These are phyloP conservation scores for Pythium aquatile DNA, from an alignment of 352 stramenopile genomes.

Conservation along the genomic window DNA sequence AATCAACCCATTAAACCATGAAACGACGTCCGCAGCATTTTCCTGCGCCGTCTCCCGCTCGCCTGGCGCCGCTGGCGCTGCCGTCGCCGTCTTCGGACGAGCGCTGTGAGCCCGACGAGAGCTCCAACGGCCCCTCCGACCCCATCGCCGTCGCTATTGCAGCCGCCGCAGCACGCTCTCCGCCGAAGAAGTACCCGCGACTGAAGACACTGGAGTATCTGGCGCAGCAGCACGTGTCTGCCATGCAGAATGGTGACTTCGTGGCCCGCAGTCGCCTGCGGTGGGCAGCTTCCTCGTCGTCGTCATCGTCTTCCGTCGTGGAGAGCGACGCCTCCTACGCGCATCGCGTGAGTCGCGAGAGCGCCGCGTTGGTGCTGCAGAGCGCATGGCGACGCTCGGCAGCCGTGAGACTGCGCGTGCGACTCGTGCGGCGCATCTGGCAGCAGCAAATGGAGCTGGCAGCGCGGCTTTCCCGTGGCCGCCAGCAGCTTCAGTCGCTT, in stretches of 20 bases:
- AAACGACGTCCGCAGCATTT: neutral
- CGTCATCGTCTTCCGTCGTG: neutral
- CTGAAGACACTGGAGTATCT: constrained; percentile 52
- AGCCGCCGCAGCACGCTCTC: constrained; percentile 1
- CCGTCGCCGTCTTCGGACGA: neutral
- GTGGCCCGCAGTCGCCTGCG: constrained; percentile 42
- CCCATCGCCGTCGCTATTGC: neutral
- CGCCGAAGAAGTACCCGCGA: constrained; percentile 22
- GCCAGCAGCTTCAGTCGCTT: constrained; percentile 3
- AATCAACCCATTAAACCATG: neutral
- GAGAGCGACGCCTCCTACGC: constrained; percentile 26
- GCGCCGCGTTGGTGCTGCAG: constrained; percentile 51
- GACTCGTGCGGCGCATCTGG: constrained; percentile 32
- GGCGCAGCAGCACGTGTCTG: constrained; percentile 35
- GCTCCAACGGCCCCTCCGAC: neutral
- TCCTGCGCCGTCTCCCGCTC: neutral
- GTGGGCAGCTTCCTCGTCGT: constrained; percentile 24
- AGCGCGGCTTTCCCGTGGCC: constrained; percentile 34
- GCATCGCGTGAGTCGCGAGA: constrained; percentile 28
- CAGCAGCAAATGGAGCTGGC: constrained; percentile 41
- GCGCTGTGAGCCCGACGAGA: constrained; percentile 13
- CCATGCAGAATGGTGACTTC: constrained; percentile 43
- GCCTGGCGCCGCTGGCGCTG: constrained; percentile 10
- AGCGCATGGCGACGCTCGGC: constrained; percentile 38
- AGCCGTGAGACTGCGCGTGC: constrained; percentile 29